Base-by-base conservation (phyloP, 2,329 filamentous ascomycete species). In the Fusarium mangiferae region DNA sequence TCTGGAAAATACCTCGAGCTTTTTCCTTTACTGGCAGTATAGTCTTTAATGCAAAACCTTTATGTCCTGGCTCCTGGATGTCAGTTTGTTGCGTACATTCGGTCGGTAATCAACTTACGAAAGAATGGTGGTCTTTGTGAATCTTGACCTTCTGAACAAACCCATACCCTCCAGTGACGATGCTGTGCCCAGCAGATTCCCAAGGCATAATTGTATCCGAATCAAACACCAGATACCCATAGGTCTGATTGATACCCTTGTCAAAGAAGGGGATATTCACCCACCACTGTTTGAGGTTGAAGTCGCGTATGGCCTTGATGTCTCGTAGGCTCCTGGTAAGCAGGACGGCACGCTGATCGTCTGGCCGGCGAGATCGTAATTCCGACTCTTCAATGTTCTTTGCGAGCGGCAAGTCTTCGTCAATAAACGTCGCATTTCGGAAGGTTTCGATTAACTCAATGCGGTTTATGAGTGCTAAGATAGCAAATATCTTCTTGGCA, bases 41-140 rank as follows among this genome's bases (percentile, higher is more conserved):
- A 7, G 42, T 38, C 5, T 69, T 63, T 26, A 69, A 45, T 8
- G 63, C 66, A 24, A 69, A 48, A 17, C 3, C 2, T 7, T 48
- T 30, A 5, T 30, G 3, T 30, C n/a, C 6, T 4, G 14, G 17
- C 10, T n/a, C 10, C 14, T 6, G 44, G 1, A 8, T 1, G 4
- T 58, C 24, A 13, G 26, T 12, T 12, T 24, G 5, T 6, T 10
- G 4, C 0, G 15, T 17, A 6, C 0, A n/a, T n/a, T n/a, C 14
- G 10, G 4, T 9, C 5, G 17, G 42, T n/a, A 7, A 12, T 20
- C 1, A 5, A 30, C 66, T 42, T 39, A 68, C 66, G 3, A 67
- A 62, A 3, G n/a, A 36, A 10, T 67, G 55, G 3, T 66, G 62
- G 2, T 61, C 54, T 18, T 17, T 17, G 3, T 66, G 65, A 0